Conservation (phyloP, 2,329 filamentous ascomycete species). For the Paracoccidioides lutzii region DNA sequence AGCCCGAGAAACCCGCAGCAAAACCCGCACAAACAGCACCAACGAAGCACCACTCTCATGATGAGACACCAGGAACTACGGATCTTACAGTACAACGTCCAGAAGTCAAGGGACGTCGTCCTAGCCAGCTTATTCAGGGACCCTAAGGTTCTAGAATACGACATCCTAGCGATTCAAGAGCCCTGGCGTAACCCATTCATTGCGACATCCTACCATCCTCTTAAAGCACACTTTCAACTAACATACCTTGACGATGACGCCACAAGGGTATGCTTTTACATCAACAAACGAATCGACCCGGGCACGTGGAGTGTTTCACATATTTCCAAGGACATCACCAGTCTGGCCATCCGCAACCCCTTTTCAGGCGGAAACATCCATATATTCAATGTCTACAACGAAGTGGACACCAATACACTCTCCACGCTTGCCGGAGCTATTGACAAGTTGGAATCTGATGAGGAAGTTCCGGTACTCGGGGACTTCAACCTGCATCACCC, state of each 20-base stretch:
- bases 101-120: constrained; percentile 14
- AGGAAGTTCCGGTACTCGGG: constrained; percentile 11
- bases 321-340: constrained; percentile 11
- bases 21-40: neutral
- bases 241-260: constrained; percentile 8
- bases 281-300: constrained; percentile 13
- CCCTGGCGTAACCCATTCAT: constrained; percentile 14
- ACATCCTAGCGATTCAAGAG: constrained; percentile 17
- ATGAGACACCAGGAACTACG: constrained; percentile 6
- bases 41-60: neutral
- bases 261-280: constrained; percentile 12
- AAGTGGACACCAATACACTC: neutral
- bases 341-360: constrained; percentile 5
- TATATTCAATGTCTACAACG: constrained; percentile 11
- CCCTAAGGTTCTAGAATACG: constrained; percentile 10
- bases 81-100: constrained; percentile 17
- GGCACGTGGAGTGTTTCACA: constrained; percentile 9
- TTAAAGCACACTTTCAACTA: constrained; percentile 12
- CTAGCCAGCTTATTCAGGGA: constrained; percentile 14
- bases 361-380: neutral
- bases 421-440: neutral
- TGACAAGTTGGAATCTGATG: neutral
- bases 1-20: neutral
- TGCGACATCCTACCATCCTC: constrained; percentile 14
- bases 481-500: constrained; percentile 15